A percentile compares a stretch with the other conserved stretches of the same genome.
Evolutionary conservation across 331 rosid species (phyloP).

Genomic region (Pyracantha coccinea): DNA sequence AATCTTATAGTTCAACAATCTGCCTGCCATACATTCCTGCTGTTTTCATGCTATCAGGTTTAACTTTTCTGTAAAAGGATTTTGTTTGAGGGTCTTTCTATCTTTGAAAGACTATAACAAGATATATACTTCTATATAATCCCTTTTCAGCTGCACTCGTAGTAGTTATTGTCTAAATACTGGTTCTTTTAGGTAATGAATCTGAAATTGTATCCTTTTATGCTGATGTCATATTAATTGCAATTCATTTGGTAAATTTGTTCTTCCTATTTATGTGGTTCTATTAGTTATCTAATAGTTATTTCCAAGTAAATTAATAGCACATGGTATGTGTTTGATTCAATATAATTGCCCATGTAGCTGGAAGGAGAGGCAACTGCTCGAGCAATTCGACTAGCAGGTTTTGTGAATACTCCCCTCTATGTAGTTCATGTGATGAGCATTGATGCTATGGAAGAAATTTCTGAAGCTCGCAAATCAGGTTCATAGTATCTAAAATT

Average conservation of each 20-base stretch:
- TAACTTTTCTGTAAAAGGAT: background rate
- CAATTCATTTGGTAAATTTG: background rate
- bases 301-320: background rate
- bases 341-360: slow-evolving; percentile 35
- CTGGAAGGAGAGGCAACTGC: slow-evolving; percentile 96
- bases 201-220: background rate
- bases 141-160: background rate
- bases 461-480: slow-evolving; percentile 79
- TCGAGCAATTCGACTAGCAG: slow-evolving; percentile 82
- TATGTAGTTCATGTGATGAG: slow-evolving; percentile 98
- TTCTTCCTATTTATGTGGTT: background rate
- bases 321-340: slow-evolving; percentile 7
- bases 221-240: background rate
- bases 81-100: background rate
- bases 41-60: background rate
- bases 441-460: slow-evolving; percentile 95
- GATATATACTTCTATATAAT: background rate
- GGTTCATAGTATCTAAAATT: slow-evolving; percentile 30
- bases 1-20: background rate
- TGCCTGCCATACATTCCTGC: background rate
- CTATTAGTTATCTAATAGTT: background rate
- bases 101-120: background rate
- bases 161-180: background rate
- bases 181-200: background rate
- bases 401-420: slow-evolving; percentile 79